These are phyloP conservation scores for Didymella glomerata DNA, from an alignment of 2,329 filamentous ascomycete species.

Conservation along the genomic window DNA sequence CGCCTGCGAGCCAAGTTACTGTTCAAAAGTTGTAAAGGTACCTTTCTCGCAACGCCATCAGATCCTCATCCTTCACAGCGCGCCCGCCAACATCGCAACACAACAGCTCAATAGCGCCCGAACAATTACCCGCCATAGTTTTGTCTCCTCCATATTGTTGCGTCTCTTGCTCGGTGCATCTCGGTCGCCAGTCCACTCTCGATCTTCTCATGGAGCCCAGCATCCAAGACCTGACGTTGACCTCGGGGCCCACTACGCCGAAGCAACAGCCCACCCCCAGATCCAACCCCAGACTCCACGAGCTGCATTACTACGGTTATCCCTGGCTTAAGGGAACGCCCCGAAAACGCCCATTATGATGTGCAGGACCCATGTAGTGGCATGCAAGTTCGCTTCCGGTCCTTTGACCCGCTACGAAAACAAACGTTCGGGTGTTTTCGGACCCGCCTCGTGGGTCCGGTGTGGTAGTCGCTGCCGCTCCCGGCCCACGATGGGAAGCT, in stretches of 20 bases:
- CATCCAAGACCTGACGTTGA: slow-evolving; percentile 11
- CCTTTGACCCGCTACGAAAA: slow-evolving; percentile 13
- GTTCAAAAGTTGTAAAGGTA: background rate
- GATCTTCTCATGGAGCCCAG: background rate
- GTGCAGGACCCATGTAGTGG: slow-evolving; percentile 1
- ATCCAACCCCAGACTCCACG: slow-evolving; percentile 18
- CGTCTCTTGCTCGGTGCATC: background rate
- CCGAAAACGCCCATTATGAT: slow-evolving; percentile 9
- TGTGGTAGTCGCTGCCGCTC: slow-evolving; percentile 1
- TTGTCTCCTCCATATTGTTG: background rate
- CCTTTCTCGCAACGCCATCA: background rate
- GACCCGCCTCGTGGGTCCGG: slow-evolving; percentile 6
- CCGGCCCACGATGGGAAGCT: slow-evolving; percentile 16
- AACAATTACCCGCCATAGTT: background rate
- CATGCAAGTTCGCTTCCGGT: slow-evolving; percentile 3
- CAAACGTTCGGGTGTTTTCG: slow-evolving; percentile 17
- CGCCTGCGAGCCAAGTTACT: background rate
- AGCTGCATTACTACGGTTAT: slow-evolving; percentile 16
- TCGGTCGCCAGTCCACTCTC: background rate
- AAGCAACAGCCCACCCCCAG: background rate
- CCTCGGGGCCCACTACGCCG: slow-evolving; percentile 16
- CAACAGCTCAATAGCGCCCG: background rate
- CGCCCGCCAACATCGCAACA: background rate
- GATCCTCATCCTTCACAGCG: background rate
- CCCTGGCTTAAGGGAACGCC: slow-evolving; percentile 12